Evolutionary conservation across 1,284 basidiomycete genomes (phyloP).

Genomic region (Ceratobasidium sp.): DNA sequence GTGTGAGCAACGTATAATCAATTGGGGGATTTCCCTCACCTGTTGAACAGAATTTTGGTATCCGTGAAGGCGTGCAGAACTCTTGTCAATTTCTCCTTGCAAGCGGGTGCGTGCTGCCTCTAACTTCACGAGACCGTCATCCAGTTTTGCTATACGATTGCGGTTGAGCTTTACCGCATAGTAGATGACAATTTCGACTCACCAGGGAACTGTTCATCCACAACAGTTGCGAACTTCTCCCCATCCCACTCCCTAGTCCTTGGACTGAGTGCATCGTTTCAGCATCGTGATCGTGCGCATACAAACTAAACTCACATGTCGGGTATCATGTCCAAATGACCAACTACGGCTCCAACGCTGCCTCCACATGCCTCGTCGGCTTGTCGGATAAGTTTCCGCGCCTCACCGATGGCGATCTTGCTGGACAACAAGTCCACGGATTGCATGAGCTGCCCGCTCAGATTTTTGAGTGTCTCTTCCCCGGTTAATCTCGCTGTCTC

Average conservation of each 20-base stretch:
- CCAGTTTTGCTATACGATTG: conserved; percentile 1
- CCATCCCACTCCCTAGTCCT: conserved; percentile 2
- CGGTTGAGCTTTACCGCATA: neutral
- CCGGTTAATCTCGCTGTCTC: neutral
- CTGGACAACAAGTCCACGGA: neutral
- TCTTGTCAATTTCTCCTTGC: neutral
- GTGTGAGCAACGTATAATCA: neutral
- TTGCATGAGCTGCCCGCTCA: conserved; percentile 4
- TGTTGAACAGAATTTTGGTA: neutral
- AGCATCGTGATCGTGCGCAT: neutral
- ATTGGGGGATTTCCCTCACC: neutral
- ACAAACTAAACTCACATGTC: neutral
- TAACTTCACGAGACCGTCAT: neutral
- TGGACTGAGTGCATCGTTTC: neutral
- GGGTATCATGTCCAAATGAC: neutral
- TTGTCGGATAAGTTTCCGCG: neutral
- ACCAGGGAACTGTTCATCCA: conserved; percentile 5
- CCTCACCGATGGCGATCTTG: neutral
- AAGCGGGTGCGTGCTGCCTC: conserved; percentile 3
- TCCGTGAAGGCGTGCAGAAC: neutral
- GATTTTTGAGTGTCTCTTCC: neutral
- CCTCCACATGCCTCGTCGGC: conserved; percentile 7
- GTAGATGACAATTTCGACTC: neutral
- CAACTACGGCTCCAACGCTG: neutral
- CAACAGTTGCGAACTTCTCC: neutral